Base-by-base conservation (phyloP, 1,284 basidiomycete genomes). In the Cryptococcus sp. region DNA sequence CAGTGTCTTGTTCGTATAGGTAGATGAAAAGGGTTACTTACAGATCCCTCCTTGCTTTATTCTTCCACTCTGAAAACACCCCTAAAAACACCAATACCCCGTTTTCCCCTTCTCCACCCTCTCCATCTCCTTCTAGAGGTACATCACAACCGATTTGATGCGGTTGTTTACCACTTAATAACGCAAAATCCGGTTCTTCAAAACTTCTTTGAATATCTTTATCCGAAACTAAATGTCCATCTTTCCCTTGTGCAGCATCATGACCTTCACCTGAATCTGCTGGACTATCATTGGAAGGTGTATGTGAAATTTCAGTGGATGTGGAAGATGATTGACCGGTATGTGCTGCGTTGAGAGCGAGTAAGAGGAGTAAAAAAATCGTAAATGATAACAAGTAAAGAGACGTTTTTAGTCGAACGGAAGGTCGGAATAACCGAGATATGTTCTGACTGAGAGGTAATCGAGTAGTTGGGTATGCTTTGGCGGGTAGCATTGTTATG, bases 151-250 rank as follows among this genome's bases (percentile, higher is more conserved):
- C 74, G n/a, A 77, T 71, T 58, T 69, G 61, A 56, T 67, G 66
- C 15, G 77, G 77, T 57, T 74, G 76, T 30, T n/a, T 59, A 8
- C 65, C 63, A 41, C 63, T 65, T 49, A 77, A 56, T 31, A 78
- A 58, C 5, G 66, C 67, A 57, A 64, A 78, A 62, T 77, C 73
- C 0, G 77, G 77, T 56, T 77, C 77, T 52, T 77, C 76, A 49
- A 76, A 77, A 52, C 63, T 68, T 35, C 72, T 49, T 52, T 70
- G 67, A 7, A 72, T 63, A 42, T 71, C 68, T 48, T 66, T 6
- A 35, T 50, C 62, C 46, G 71, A 65, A 4, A 63, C 58, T 31
- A 68, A 44, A 58, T 65, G 65, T 23, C 61, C 70, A 49, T 71
- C 67, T 52, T 70, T 67, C 23, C 65, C 69, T 45, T 67, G 58